Evolutionary conservation across 23 red algal genomes (phyloP), one percentile per base, ranked within the genome.

Genomic region (Gracilaria vermiculophylla): DNA sequence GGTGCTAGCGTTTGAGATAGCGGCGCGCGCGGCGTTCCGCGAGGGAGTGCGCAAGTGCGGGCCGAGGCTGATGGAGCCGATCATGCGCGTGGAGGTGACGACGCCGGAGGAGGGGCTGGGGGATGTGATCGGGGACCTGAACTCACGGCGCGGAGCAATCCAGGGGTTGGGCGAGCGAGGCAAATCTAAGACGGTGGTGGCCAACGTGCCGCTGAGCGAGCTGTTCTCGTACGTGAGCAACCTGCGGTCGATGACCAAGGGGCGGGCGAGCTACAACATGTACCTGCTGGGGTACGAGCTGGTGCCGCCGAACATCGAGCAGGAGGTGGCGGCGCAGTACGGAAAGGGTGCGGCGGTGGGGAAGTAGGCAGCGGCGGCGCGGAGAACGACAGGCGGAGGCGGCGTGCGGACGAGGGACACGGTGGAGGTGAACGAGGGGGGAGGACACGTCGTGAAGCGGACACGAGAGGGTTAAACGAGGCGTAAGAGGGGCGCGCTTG

Each of bases 1-100:
- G 41, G 97, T 99, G 40, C 94, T 99, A 2, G 97, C 97, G 37
- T 99, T 99, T 55, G 97, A 99, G 75, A 94, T 99, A 84, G 97
- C 97, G 40, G 86, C 81, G 25, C 79, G 97, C 53, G 93, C 93
- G 1, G 97, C 97, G 28, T 95, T 95, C 78, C 83, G 94, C 34
- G 83, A 99, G 72, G 97, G 92, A 21, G 91, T 99, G 27, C 62
- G 78, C 29, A 95, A 95, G 78, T 85, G 80, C 53, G 89, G 82
- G 19, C 91, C 97, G 20, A 79, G 89, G 17, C 87, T 99, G 39
- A 94, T 99, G 92, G 97, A 99, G 82, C 97, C 97, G 17, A 93
- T 99, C 75, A 99, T 99, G 97, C 81, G 81, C 43, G 90, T 99
- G 39, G 97, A 99, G 74, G 92, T 99, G 39, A 89, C 83, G 31